These are phyloP conservation scores for Pestalotiopsis sp. DNA, from an alignment of 2,329 filamentous ascomycete genomes.

Conservation along the genomic window DNA sequence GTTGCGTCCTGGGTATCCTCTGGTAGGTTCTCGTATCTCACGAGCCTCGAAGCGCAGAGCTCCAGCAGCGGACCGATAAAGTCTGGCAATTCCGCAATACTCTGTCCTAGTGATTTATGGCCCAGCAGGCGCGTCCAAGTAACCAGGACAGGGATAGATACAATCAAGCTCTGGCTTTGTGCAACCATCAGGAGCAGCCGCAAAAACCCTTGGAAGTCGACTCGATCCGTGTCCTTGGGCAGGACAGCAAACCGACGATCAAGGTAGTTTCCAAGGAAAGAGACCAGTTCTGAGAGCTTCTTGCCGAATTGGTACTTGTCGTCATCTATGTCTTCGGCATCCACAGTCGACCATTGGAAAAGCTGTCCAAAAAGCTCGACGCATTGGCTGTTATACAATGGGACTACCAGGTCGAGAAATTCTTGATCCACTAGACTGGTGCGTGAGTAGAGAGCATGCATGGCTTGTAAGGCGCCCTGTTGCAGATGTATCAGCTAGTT, in stretches of 20 bases:
- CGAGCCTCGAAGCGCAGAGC: conserved; percentile 78
- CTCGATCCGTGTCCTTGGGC: conserved; percentile 53
- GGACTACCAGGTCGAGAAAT: conserved; percentile 75
- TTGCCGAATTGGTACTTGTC: conserved; percentile 91
- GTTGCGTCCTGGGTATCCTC: conserved; percentile 81
- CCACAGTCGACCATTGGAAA: conserved; percentile 79
- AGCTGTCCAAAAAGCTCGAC: conserved; percentile 73
- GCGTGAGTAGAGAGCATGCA: conserved; percentile 81
- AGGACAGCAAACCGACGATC: conserved; percentile 74
- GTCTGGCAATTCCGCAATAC: conserved; percentile 60
- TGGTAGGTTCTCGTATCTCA: conserved; percentile 86
- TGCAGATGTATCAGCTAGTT: background rate
- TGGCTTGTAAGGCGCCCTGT: conserved; percentile 78
- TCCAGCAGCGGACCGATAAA: conserved; percentile 79
- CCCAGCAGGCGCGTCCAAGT: conserved; percentile 84
- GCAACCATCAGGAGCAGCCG: conserved; percentile 78
- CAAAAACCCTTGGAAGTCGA: conserved; percentile 75
- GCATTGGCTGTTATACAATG: conserved; percentile 75
- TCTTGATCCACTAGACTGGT: conserved; percentile 76
- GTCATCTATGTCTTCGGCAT: conserved; percentile 83
- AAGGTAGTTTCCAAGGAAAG: conserved; percentile 81
- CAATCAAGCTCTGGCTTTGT: conserved; percentile 83
- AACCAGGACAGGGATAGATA: conserved; percentile 91
- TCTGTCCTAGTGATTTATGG: conserved; percentile 67
- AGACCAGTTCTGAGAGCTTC: conserved; percentile 91